phyloP scores from a whole-genome alignment of 345 rosid species.

The Aethionema arabicum region DNA sequence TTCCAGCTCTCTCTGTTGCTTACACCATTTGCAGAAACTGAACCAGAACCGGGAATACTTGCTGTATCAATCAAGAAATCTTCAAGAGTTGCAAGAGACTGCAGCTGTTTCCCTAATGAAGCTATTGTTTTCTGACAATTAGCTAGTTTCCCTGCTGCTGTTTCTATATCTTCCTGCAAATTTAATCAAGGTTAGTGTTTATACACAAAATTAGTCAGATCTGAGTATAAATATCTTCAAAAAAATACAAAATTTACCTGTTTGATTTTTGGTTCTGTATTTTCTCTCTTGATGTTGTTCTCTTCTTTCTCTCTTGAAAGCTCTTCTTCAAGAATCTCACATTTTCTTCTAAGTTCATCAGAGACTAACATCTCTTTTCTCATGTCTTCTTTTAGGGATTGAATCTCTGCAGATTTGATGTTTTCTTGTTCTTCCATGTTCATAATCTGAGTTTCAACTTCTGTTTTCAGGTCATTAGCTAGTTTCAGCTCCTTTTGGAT shows the following conservation, averaged over 20 bases:
- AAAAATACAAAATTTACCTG: conserved; percentile 45
- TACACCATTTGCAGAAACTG: conserved; percentile 33
- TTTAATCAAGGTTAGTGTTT: conserved; percentile 16
- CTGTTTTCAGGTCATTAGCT: conserved; percentile 48
- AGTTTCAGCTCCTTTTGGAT: conserved; percentile 46
- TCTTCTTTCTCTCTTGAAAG: conserved; percentile 52
- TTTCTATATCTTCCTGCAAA: conserved; percentile 72
- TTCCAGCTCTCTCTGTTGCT: conserved; percentile 55
- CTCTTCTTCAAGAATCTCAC: conserved; percentile 67
- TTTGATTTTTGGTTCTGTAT: conserved; percentile 75
- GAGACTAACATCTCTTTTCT: conserved; percentile 54
- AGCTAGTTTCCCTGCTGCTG: conserved; percentile 79
- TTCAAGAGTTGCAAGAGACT: conserved; percentile 90
- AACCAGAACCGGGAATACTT: conserved; percentile 48
- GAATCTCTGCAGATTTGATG: conserved; percentile 48
- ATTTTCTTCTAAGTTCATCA: conserved; percentile 50
- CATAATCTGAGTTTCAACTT: conserved; percentile 56
- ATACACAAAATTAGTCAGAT: neutral
- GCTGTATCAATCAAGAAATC: conserved; percentile 85
- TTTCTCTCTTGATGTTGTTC: conserved; percentile 38
- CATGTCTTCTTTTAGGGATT: conserved; percentile 56
- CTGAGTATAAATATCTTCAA: neutral
- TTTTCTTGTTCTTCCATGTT: conserved; percentile 50
- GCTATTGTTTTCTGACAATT: conserved; percentile 95
- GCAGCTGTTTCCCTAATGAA: conserved; percentile 77